Percentiles rank a stretch among this genome's conserved stretches.
Conservation (phyloP, 1,284 basidiomycete genomes). For the Waitea zeae region DNA sequence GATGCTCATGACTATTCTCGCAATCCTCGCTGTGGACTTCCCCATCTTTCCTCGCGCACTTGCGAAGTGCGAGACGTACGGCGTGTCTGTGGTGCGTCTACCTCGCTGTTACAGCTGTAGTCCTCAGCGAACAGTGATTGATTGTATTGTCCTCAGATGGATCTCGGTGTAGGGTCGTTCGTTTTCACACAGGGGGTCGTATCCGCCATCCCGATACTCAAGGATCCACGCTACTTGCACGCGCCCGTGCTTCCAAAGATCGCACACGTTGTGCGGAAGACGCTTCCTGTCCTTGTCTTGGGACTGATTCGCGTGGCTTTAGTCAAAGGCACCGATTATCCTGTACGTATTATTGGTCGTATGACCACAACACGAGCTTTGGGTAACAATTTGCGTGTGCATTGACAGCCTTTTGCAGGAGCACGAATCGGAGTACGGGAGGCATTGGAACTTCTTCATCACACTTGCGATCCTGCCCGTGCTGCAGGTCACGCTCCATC, state of each 20-base stretch:
- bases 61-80: constrained; percentile 91
- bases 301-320: constrained; percentile 69
- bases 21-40: constrained; percentile 95
- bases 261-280: constrained; percentile 30
- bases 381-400: background rate
- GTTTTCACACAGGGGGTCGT: constrained; percentile 90
- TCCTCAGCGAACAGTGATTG: too few relatives aligned
- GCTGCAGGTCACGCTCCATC: constrained; percentile 54
- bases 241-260: constrained; percentile 35
- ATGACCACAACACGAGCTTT: too few relatives aligned
- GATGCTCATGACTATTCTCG: constrained; percentile 85
- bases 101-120: background rate
- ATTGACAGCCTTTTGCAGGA: constrained; percentile 36
- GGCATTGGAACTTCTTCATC: constrained; percentile 99
- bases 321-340: constrained; percentile 91
- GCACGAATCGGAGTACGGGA: constrained; percentile 91
- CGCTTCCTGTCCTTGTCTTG: constrained; percentile 53
- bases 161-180: constrained; percentile 91
- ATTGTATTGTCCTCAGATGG: constrained; percentile 52
- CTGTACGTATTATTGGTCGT: constrained; percentile 39
- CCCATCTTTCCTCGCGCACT: constrained; percentile 75
- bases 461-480: constrained; percentile 76
- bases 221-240: constrained; percentile 33
- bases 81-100: constrained; percentile 67
- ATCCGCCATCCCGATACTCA: constrained; percentile 63